These are phyloP conservation scores for Xerophyta viscosa DNA, from an alignment of 106 monocot species.

Conservation along the genomic window DNA sequence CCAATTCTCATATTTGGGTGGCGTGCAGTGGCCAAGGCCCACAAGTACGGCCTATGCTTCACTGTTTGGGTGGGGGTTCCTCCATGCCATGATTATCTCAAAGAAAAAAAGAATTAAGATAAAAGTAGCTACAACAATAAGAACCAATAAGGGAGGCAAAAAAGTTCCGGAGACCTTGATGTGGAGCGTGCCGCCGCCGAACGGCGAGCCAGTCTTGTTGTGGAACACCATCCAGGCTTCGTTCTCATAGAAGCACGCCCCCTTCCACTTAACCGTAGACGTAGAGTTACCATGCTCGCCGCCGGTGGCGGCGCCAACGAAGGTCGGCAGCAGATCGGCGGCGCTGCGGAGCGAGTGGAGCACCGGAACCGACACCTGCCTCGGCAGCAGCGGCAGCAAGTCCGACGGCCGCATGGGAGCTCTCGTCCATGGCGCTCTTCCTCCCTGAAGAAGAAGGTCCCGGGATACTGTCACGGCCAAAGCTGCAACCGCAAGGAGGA, in stretches of 20 bases:
- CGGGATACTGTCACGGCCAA: too few species aligned
- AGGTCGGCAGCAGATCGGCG: conserved; percentile 29
- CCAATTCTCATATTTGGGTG: too few species aligned
- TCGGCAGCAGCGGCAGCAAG: conserved; percentile 36
- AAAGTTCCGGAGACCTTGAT: conserved; percentile 31
- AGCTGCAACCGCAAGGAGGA: too few species aligned
- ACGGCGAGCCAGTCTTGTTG: conserved; percentile 37
- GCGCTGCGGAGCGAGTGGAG: conserved; percentile 28
- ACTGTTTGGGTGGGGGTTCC: too few species aligned
- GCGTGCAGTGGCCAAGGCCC: too few species aligned
- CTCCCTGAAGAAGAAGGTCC: too few species aligned
- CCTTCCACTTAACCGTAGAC: conserved; percentile 47
- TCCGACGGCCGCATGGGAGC: conserved; percentile 19
- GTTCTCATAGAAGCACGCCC: conserved; percentile 64
- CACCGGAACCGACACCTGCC: conserved; percentile 13
- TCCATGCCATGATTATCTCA: not conserved
- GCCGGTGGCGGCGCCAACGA: conserved; percentile 30
- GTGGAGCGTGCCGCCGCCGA: conserved; percentile 61
- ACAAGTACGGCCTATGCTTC: too few species aligned
- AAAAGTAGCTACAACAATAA: not conserved
- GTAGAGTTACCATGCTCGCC: not conserved
- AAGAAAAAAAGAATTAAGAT: not conserved
- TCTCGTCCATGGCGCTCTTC: too few species aligned
- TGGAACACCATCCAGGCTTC: conserved; percentile 59
- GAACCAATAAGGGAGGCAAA: not conserved